Evolutionary conservation across 169 alveolate species (phyloP).

Genomic region (Cryptosporidium ryanae): DNA sequence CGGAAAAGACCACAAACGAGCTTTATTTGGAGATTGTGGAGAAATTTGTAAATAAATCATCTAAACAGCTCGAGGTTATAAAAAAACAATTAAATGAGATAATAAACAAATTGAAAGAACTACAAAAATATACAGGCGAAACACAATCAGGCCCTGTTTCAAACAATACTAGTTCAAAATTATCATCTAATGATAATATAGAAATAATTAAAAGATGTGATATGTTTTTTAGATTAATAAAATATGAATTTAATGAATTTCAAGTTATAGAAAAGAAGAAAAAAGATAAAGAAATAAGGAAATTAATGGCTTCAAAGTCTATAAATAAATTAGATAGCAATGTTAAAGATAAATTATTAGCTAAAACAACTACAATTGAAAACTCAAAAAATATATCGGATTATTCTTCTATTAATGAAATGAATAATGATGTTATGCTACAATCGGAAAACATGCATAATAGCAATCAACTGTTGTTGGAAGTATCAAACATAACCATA

Average conservation of each 20-base stretch:
- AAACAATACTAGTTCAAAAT: neutral
- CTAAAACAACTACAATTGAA: neutral
- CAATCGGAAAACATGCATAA: neutral
- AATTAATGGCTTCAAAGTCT: constrained; percentile 16
- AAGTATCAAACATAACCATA: constrained; percentile 41
- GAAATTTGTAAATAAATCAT: constrained; percentile 55
- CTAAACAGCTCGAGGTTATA: constrained; percentile 37
- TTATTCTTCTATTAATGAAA: constrained; percentile 45
- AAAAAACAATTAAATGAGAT: constrained; percentile 57
- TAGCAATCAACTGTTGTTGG: constrained; percentile 29
- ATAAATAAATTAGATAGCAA: constrained; percentile 18
- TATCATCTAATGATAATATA: neutral
- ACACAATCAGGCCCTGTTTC: constrained; percentile 15
- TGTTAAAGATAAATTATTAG: neutral
- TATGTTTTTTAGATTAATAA: constrained; percentile 47
- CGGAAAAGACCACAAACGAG: constrained; percentile 46
- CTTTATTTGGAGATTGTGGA: constrained; percentile 64
- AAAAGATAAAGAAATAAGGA: constrained; percentile 42
- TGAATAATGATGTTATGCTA: neutral
- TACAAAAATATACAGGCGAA: constrained; percentile 66
- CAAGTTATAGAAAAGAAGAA: constrained; percentile 60
- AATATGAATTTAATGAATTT: constrained; percentile 52
- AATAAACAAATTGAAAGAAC: constrained; percentile 14
- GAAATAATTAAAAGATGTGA: constrained; percentile 73
- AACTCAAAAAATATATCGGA: constrained; percentile 11